phyloP scores from a whole-genome alignment of 345 rosid species.

The Abelmoschus esculentus region DNA sequence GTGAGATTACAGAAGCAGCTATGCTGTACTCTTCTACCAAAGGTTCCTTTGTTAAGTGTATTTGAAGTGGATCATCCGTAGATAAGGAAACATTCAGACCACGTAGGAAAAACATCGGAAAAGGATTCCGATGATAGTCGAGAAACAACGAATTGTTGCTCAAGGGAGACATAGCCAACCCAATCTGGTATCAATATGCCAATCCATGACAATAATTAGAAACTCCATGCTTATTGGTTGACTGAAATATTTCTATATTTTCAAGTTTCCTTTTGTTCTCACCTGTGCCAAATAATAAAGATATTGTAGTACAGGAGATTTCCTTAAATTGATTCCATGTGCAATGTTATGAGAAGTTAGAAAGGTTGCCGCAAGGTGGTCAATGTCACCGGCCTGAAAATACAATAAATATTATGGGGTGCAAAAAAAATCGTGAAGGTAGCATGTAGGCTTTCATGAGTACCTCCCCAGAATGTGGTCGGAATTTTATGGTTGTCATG shows the following conservation, averaged over 20 bases:
- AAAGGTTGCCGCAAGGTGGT: slow-evolving; percentile 98
- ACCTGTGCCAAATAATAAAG: slow-evolving; percentile 96
- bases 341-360: slow-evolving; percentile 92
- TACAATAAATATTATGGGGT: slow-evolving; percentile 14
- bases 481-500: slow-evolving; percentile 87
- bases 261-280: neutral
- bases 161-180: slow-evolving; percentile 97
- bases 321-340: slow-evolving; percentile 89
- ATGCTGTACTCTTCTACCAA: slow-evolving; percentile 96
- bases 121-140: slow-evolving; percentile 91
- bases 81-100: slow-evolving; percentile 98
- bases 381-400: slow-evolving; percentile 95
- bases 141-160: slow-evolving; percentile 96
- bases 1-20: slow-evolving; percentile 81
- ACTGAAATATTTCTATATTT: no score
- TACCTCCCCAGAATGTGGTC: slow-evolving; percentile 99
- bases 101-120: slow-evolving; percentile 85
- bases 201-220: slow-evolving; percentile 14
- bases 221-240: neutral
- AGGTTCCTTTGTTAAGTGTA: slow-evolving; percentile 95
- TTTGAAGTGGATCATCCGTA: slow-evolving; percentile 96
- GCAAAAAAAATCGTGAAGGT: neutral
- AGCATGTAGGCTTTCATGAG: slow-evolving; percentile 1
- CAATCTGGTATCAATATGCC: slow-evolving; percentile 45
- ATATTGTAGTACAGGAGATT: slow-evolving; percentile 99